phyloP scores from a whole-genome alignment of 805 yeast species.

The Teunomyces lycoperdinae region DNA sequence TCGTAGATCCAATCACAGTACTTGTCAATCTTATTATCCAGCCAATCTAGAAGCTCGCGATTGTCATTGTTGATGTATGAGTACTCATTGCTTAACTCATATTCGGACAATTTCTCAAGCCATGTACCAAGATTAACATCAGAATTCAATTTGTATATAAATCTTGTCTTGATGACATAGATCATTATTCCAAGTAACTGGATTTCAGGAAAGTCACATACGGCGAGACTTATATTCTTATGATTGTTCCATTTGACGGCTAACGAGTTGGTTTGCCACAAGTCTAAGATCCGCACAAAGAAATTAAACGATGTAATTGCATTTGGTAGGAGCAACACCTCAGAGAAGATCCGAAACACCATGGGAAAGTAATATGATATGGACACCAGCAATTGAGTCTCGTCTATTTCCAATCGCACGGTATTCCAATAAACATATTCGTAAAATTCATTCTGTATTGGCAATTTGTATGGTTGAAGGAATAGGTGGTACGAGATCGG shows the following conservation, averaged over 20 bases:
- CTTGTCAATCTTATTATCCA: conserved; percentile 39
- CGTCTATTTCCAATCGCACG: conserved; percentile 4
- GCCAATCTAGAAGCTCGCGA: conserved; percentile 46
- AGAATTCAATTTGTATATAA: conserved; percentile 14
- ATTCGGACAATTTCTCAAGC: conserved; percentile 14
- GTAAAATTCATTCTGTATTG: conserved; percentile 36
- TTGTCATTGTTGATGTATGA: conserved; percentile 11
- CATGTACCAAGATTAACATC: conserved; percentile 15
- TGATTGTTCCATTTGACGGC: neutral
- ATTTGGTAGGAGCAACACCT: conserved; percentile 43
- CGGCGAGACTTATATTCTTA: neutral
- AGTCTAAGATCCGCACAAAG: conserved; percentile 15
- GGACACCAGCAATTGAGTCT: neutral
- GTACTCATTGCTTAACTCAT: conserved; percentile 18
- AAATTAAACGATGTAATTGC: conserved; percentile 47
- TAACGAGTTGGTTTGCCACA: neutral
- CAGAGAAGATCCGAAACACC: conserved; percentile 40
- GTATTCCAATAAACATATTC: conserved; percentile 14
- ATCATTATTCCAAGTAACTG: conserved; percentile 30
- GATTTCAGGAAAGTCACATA: conserved; percentile 33
- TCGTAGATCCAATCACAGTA: conserved; percentile 53
- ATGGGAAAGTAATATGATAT: conserved; percentile 29
- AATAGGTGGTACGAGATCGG: conserved; percentile 35
- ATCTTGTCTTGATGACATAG: conserved; percentile 30
- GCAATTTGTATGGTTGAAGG: conserved; percentile 41